A percentile compares a stretch with the other conserved stretches of the same genome.
phyloP scores from a whole-genome alignment of 176 grass and related monocot genomes.

The Poa pratensis region DNA sequence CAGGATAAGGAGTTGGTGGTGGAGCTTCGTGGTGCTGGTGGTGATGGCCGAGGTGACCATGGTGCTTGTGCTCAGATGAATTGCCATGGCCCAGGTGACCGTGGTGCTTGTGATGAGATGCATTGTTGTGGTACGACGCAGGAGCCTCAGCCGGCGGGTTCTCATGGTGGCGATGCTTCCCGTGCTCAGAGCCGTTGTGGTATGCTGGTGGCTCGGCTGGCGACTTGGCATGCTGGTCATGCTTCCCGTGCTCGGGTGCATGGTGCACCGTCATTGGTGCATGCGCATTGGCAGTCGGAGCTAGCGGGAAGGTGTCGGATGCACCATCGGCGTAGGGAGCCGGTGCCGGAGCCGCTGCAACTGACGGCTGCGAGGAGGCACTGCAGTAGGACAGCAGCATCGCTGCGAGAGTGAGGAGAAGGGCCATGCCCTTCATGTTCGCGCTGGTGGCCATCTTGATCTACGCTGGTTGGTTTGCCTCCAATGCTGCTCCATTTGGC shows the following conservation, averaged over 20 bases:
- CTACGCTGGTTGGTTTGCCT: constrained; percentile 21
- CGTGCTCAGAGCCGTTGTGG: neutral
- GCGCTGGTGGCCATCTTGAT: neutral
- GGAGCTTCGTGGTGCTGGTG: constrained; percentile 6
- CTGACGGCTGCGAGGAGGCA: neutral
- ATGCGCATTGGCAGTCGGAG: neutral
- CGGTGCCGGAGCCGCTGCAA: neutral
- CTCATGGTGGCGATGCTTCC: neutral
- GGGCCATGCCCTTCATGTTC: constrained; percentile 16
- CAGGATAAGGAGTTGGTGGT: neutral
- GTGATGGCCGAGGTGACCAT: constrained; percentile 36
- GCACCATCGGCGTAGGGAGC: constrained; percentile 21
- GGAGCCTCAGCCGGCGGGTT: neutral
- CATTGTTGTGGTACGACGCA: neutral
- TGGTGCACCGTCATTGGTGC: neutral
- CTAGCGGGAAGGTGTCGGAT: neutral
- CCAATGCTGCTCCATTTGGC: neutral
- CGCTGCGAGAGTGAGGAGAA: constrained; percentile 28
- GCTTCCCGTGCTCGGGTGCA: neutral
- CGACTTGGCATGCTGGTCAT: neutral
- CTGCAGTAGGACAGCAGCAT: constrained; percentile 13
- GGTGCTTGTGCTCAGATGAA: constrained; percentile 39
- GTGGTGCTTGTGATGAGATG: neutral
- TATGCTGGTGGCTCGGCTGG: constrained; percentile 35
- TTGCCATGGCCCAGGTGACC: constrained; percentile 14